Percentiles rank a stretch among this genome's conserved stretches.
Conservation (phyloP, 371 early-diverging fungal genomes). For the Mortierella sp. region DNA sequence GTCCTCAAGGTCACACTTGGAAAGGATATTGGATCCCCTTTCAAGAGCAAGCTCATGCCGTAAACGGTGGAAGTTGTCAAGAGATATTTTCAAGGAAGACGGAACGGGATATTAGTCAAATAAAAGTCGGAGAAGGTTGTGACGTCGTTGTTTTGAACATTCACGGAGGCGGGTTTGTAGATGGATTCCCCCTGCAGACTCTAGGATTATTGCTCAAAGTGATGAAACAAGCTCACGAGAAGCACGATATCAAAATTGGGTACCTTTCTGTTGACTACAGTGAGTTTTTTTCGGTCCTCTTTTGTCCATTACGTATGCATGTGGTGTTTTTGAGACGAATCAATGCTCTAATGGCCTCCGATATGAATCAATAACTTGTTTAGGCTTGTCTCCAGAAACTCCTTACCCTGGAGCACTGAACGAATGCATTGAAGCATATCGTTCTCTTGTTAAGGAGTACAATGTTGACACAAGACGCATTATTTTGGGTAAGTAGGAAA, state of each 20-base stretch:
- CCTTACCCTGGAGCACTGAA: slow-evolving; percentile 46
- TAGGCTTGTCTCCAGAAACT: slow-evolving; percentile 42
- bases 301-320: not conserved
- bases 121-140: slow-evolving; percentile 9
- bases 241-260: slow-evolving; percentile 58
- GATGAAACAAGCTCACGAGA: slow-evolving; percentile 56
- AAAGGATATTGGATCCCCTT: slow-evolving; percentile 24
- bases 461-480: slow-evolving; percentile 45
- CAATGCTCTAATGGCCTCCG: not conserved
- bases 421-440: slow-evolving; percentile 55
- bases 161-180: slow-evolving; percentile 31
- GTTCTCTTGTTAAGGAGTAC: slow-evolving; percentile 46
- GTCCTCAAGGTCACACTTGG: slow-evolving; percentile 16
- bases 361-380: not conserved
- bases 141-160: slow-evolving; percentile 12
- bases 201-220: slow-evolving; percentile 20
- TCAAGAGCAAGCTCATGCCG: slow-evolving; percentile 7
- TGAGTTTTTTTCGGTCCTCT: slow-evolving; percentile 8
- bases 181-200: slow-evolving; percentile 16
- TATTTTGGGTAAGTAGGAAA: slow-evolving; percentile 38
- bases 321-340: not conserved
- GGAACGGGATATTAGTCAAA: not conserved
- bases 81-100: not conserved
- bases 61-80: not conserved
- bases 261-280: slow-evolving; percentile 65